Base-by-base conservation (phyloP, 306 rosid species). In the Elaeagnus macrophylla region DNA sequence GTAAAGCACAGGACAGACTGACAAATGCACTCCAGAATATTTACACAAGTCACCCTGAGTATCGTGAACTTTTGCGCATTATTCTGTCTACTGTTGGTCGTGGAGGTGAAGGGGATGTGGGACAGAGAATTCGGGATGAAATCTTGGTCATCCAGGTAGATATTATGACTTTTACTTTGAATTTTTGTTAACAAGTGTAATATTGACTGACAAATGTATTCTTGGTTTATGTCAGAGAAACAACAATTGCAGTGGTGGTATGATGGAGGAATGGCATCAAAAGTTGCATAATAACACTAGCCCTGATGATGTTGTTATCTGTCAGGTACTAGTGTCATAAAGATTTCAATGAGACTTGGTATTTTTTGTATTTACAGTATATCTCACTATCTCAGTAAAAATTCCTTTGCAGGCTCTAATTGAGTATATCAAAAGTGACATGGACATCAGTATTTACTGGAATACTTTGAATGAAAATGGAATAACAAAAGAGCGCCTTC, bases 231-330 rank as follows among this genome's bases (percentile, higher is more conserved):
- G 66, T 61, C 74, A 91, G 99, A 84, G 99, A 56, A 84, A 84
- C 0, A 87, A 84, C 60, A 71, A 82, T 5, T 87, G 95, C 79
- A 84, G 75, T 71, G 99, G 99, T 7, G 95, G 77, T 66, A 80
- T 91, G 74, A 91, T 91, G 96, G 99, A 91, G 76, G 95, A 91
- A 75, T 91, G 99, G 99, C 99, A 91, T 74, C 99, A 91, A 68
- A 91, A 91, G 78, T 79, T 91, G 76, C 99, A 91, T 75, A 91
- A 91, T 59, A 91, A 91, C 77, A 91, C 99, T 49, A 91, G 99
- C 57, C 99, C 99, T 9, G 99, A 91, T 80, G 99, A 91, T 67
- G 89, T 91, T 73, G 74, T 91, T 51, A 87, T 91, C 66, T 91
- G 99, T 75, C 99, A 91, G 95, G 99, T 91, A 82, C 58, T 70